These are phyloP conservation scores for Rhizopus sp. DNA, from an alignment of 371 early-diverging fungal genomes.

Conservation along the genomic window DNA sequence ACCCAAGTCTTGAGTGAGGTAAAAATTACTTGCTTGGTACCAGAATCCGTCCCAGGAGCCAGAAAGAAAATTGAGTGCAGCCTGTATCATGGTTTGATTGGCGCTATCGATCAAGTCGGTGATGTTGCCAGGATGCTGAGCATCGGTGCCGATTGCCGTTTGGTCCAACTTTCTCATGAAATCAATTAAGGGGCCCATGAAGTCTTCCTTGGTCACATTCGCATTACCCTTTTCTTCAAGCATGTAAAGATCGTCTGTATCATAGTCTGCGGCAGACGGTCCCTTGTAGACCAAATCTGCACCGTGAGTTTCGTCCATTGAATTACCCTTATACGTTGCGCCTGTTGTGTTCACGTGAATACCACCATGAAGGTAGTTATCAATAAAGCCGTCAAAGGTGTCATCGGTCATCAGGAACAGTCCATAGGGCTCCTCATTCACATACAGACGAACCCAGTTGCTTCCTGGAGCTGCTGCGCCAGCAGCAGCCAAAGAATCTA, in stretches of 20 bases:
- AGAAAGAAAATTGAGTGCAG: constrained; percentile 48
- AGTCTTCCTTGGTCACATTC: constrained; percentile 19
- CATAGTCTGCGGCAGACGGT: constrained; percentile 23
- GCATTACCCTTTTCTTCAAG: constrained; percentile 28
- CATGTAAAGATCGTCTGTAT: constrained; percentile 38
- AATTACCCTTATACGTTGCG: constrained; percentile 39
- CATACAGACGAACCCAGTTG: constrained; percentile 55
- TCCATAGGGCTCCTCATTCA: constrained; percentile 54
- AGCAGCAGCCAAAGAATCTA: constrained; percentile 52
- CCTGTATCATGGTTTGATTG: constrained; percentile 42
- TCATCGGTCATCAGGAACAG: constrained; percentile 59
- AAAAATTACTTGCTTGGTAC: constrained; percentile 49
- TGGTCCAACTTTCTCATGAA: constrained; percentile 31
- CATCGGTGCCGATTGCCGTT: constrained; percentile 20
- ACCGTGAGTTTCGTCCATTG: constrained; percentile 22
- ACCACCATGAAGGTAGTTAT: constrained; percentile 43
- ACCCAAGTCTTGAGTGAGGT: constrained; percentile 44
- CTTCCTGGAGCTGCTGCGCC: constrained; percentile 55
- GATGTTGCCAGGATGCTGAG: constrained; percentile 29
- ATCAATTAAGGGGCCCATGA: constrained; percentile 25
- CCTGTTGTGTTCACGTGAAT: constrained; percentile 25
- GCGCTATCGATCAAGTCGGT: constrained; percentile 35
- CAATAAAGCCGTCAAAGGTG: constrained; percentile 45
- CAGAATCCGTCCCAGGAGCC: constrained; percentile 57
- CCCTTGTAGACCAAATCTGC: constrained; percentile 40